Evolutionary conservation across 1,139 yeast genomes (phyloP), one percentile per base, ranked within the genome.

Genomic region (Komagataea norvegica): DNA sequence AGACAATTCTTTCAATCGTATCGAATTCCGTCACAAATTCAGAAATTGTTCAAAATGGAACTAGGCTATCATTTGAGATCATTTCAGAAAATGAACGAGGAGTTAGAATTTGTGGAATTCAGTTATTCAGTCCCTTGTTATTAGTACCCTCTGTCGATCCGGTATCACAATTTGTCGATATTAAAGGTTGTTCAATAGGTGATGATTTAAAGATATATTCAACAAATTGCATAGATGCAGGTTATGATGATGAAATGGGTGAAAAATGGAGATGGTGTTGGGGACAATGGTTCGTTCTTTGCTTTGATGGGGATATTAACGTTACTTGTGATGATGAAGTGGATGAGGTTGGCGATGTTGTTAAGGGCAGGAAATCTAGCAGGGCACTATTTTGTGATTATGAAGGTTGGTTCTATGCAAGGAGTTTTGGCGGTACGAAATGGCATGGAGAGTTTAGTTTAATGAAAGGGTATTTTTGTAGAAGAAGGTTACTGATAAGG

Each of bases 371-470:
- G 11, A 13, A 10, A 10, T 24, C 14, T 25, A 31, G 27, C 14
- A 26, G 32, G 13, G 37, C 41, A 3, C 15, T 37, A 8, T 37
- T 29, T 27, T 37, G 41, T 27, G 41, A 37, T 29, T 33, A 37
- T 28, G 30, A 77, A 50, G 89, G 89, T 3, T 81, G 88, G 88
- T 59, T 70, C 15, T 81, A 81, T 52, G 70, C 81, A 26, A 60
- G 65, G 46, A 44, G 67, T 23, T 79, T 79, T 49, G 60, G 62
- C 6, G 67, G 72, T 35, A 53, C 5, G 11, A 13, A 65, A 36
- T 81, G 89, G 89, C 72, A 72, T 50, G 85, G 85, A 2, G 67
- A 67, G 37, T 74, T 72, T 33, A 67, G 70, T 29, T 62, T 72
- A 43, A 30, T 42, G 33, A 39, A 78, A 78, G 4, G 68, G 31